Base-by-base conservation (phyloP, 768 basidiomycete species). In the Suillus decipiens region DNA sequence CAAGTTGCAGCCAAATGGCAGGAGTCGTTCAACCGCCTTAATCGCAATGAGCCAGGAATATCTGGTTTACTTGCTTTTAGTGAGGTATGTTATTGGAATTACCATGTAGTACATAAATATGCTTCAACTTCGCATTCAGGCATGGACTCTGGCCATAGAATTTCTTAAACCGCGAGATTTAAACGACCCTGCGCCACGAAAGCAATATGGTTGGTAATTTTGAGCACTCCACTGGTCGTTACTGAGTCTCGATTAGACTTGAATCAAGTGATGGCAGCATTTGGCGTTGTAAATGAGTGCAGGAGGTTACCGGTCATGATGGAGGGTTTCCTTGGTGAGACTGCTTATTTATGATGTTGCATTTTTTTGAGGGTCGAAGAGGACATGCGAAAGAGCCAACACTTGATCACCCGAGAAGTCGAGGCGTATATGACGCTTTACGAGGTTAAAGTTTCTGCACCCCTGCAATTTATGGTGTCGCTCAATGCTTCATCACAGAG, bases 1-100 rank as follows among this genome's bases (percentile, higher is more conserved):
- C 88, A 89, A 70, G 86, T 89, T 10, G 82, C 84, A 19, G 77
- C 86, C 3, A 88, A 89, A 77, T 90, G 89, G 88, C 86, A 88
- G 64, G 86, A 89, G 22, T 80, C 86, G 2, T 90, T 90, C 71
- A 74, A 79, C n/a, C 82, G 86, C 17, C 77, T 90, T 55, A 90
- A 90, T 69, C 78, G 81, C 34, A 73, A 77, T 15, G 79, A 84
- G 41, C 82, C 81, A 42, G 89, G 88, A 10, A 88, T 90, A 62
- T 77, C 85, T 11, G 89, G 89, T 10, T 78, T 90, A 19, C 77
- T 91, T 72, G 75, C 77, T 8, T 89, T 88, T 71, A 88, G 86
- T 66, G 81, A 87, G 75, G 89, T 87, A 63, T 45, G 63, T 59
- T 41, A 54, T 53, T 42, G 28, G 19, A 39, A 61, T 6, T 3